Percentiles rank a stretch among this genome's conserved stretches.
Conservation (phyloP, 2,329 filamentous ascomycete species). For the Penicillium sclerotiorum region DNA sequence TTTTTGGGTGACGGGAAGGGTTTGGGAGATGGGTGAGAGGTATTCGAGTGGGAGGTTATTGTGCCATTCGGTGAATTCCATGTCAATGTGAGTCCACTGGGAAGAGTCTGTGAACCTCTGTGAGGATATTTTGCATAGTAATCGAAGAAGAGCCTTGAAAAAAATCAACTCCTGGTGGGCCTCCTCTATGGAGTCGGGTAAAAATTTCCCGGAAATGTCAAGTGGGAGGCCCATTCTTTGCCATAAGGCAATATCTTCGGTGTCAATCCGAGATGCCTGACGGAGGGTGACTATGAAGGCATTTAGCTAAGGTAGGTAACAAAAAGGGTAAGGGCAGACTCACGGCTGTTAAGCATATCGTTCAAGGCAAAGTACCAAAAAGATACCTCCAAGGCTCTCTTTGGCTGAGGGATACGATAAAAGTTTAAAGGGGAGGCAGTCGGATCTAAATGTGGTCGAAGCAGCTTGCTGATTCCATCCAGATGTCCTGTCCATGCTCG, state of each 20-base stretch:
- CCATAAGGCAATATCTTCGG: conserved; percentile 5
- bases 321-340: not conserved
- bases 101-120: not conserved
- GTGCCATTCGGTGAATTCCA: conserved; percentile 6
- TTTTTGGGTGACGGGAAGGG: not conserved
- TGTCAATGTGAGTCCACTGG: conserved; percentile 1
- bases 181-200: conserved; percentile 2
- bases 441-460: conserved; percentile 9
- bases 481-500: conserved; percentile 19
- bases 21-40: conserved; percentile 2
- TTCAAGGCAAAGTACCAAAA: conserved; percentile 21
- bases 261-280: conserved; percentile 5
- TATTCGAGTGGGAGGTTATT: conserved; percentile 2
- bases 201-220: conserved; percentile 1
- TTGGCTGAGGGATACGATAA: conserved; percentile 4
- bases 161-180: not conserved
- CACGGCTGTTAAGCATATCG: conserved; percentile 20
- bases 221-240: conserved; percentile 12
- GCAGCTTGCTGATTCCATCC: conserved; percentile 14
- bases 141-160: conserved; percentile 9
- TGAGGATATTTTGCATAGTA: conserved; percentile 7
- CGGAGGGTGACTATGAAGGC: not conserved
- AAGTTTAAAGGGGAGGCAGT: not conserved
- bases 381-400: conserved; percentile 8
- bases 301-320: not conserved